These are phyloP conservation scores for Phellopilus nigrolimitatus DNA, from an alignment of 1,284 basidiomycete species.

Conservation along the genomic window DNA sequence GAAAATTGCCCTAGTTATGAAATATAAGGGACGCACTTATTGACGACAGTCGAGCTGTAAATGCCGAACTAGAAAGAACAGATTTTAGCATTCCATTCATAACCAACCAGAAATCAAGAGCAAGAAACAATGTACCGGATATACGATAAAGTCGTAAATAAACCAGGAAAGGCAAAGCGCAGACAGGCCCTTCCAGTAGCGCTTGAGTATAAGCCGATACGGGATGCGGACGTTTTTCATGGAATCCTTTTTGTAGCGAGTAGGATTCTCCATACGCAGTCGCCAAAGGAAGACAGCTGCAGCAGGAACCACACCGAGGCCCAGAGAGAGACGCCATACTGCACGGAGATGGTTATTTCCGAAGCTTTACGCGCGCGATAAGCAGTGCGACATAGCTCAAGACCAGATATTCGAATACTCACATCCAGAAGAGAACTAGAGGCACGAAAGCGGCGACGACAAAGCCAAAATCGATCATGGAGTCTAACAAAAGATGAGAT, in stretches of 20 bases:
- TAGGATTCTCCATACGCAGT: slow-evolving; percentile 77
- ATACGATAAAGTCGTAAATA: slow-evolving; percentile 80
- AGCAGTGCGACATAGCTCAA: not conserved
- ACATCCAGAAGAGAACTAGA: slow-evolving; percentile 84
- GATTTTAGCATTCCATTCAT: not conserved
- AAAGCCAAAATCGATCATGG: slow-evolving; percentile 89
- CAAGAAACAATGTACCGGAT: slow-evolving; percentile 45
- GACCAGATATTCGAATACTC: slow-evolving; percentile 26
- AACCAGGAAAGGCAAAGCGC: slow-evolving; percentile 81
- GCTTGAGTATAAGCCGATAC: slow-evolving; percentile 73
- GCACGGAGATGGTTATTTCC: slow-evolving; percentile 76
- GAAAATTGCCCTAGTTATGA: not conserved
- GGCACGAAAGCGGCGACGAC: slow-evolving; percentile 82
- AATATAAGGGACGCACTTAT: slow-evolving; percentile 40
- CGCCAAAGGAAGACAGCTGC: slow-evolving; percentile 83
- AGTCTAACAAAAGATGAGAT: slow-evolving; percentile 39
- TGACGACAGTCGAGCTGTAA: slow-evolving; percentile 77
- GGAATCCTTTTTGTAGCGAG: slow-evolving; percentile 62
- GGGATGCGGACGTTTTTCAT: slow-evolving; percentile 74
- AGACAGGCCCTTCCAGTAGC: slow-evolving; percentile 69
- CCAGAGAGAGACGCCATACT: slow-evolving; percentile 86
- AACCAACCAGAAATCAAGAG: slow-evolving; percentile 3
- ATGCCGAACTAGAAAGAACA: slow-evolving; percentile 60
- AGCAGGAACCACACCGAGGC: slow-evolving; percentile 84
- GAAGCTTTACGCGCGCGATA: slow-evolving; percentile 44